Percentiles rank a stretch among this genome's conserved stretches.
Evolutionary conservation across 176 grass and related monocot species (phyloP).

Genomic region (Alopecurus myosuroides): DNA sequence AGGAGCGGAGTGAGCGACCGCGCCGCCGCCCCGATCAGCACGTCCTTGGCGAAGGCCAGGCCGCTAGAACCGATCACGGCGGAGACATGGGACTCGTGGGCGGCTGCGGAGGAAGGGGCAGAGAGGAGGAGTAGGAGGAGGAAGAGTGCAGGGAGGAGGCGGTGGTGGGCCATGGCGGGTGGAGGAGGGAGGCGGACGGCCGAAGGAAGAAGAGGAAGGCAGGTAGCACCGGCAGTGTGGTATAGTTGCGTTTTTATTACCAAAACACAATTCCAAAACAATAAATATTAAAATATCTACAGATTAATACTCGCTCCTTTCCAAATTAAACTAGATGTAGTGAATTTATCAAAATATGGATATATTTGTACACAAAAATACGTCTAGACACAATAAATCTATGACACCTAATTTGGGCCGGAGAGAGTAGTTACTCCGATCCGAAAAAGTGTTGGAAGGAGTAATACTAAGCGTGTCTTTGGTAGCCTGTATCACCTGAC

Average conservation of each 20-base stretch:
- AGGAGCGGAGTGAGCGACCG: constrained; percentile 62
- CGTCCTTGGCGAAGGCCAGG: constrained; percentile 65
- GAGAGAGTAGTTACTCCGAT: too few relatives aligned
- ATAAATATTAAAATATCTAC: too few relatives aligned
- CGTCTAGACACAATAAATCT: too few relatives aligned
- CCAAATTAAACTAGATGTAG: too few relatives aligned
- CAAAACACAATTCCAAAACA: not conserved
- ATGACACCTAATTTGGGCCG: too few relatives aligned
- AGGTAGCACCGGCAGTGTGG: not conserved
- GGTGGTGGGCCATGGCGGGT: constrained; percentile 26
- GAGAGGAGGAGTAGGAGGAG: constrained; percentile 3
- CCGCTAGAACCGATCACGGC: constrained; percentile 56
- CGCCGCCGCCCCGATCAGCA: constrained; percentile 60
- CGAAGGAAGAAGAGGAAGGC: constrained; percentile 12
- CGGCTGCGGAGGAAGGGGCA: not conserved
- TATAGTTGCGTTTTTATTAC: not conserved
- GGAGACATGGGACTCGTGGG: constrained; percentile 42
- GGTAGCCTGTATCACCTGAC: too few relatives aligned
- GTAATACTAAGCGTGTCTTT: too few relatives aligned
- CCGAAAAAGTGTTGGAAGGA: too few relatives aligned
- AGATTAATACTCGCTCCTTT: too few relatives aligned
- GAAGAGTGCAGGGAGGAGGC: constrained; percentile 8
- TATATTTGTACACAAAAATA: too few relatives aligned
- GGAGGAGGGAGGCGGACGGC: not conserved
- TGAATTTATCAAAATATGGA: too few relatives aligned